Evolutionary conservation across 345 rosid species (phyloP), one percentile per base, ranked within the genome.

Genomic region (Punica granatum): DNA sequence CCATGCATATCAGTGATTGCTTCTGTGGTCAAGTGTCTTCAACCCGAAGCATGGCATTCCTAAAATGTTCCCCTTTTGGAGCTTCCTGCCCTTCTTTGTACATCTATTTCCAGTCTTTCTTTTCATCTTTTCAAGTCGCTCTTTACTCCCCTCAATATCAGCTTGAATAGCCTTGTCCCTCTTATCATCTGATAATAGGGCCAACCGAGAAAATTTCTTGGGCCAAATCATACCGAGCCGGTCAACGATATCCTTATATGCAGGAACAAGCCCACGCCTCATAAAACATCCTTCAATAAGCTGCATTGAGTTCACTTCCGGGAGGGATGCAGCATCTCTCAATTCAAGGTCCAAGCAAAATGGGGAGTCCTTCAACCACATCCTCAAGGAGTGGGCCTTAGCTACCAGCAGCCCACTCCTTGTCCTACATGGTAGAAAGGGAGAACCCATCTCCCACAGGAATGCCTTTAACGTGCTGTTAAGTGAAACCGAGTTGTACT

Each of bases 371-470:
- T 90, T 93, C 73, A 93, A 76, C 98, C 98, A 93, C 98, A 93
- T 93, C 72, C 88, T 82, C 37, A 93, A 90, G 63, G 98, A 88
- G 72, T 90, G 96, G 31, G 90, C 94, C 85, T 93, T 93, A 10
- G 96, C 98, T 12, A 90, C 80, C 37, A 90, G 88, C 65, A 90
- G 87, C 60, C 97, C 96, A 0, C 85, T 90, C 66, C 96, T 78
- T 41, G 90, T 83, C 78, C 76, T 87, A 74, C 96, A 87, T 1
- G 96, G 98, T 68, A 89, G 86, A 77, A 90, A 93, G 15, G 98
- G 98, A 14, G 98, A 90, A 3, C 90, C 94, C 98, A 93, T 93
- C 81, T 93, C 98, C 97, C 94, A 93, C 56, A 93, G 94, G 78
- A 83, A 93, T 0, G 87, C 92, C 79, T 90, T 93, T 67, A 93